Percentiles rank a stretch among this genome's conserved stretches.
Evolutionary conservation across 495 filamentous ascomycete genomes (phyloP).

Genomic region (Elasticomyces elasticus): DNA sequence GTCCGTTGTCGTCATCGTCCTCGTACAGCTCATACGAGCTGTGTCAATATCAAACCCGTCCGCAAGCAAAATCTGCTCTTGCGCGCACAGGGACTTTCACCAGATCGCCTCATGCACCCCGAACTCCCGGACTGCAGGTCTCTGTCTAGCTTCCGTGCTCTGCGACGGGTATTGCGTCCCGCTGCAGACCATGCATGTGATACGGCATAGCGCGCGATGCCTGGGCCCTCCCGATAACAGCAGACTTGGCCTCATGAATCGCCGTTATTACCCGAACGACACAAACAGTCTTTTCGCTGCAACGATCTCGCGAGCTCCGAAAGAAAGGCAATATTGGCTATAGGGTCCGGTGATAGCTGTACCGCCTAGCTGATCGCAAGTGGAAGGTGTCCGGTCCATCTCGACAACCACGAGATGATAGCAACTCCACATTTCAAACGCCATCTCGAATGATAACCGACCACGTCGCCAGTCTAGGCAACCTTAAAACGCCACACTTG

Average conservation of each 20-base stretch:
- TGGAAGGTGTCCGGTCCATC: background rate
- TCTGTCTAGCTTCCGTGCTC: background rate
- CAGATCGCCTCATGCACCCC: slow-evolving; percentile 2
- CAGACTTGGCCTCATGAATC: too few species aligned
- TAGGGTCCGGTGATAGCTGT: background rate
- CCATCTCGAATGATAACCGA: slow-evolving; percentile 15
- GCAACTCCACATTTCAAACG: slow-evolving; percentile 11
- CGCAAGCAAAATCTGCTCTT: too few species aligned
- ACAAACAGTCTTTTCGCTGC: background rate
- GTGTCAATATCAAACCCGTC: background rate
- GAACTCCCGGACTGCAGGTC: slow-evolving; percentile 12
- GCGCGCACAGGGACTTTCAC: too few species aligned
- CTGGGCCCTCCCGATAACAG: background rate
- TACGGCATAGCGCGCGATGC: background rate
- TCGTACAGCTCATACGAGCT: background rate
- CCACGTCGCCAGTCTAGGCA: slow-evolving; percentile 19
- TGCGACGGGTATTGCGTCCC: slow-evolving; percentile 10
- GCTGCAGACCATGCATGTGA: slow-evolving; percentile 17
- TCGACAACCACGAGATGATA: background rate
- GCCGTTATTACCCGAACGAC: background rate
- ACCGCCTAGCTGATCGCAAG: background rate
- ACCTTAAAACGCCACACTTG: slow-evolving; percentile 15
- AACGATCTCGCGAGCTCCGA: background rate
- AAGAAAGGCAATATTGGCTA: background rate
- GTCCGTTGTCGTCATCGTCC: background rate